Base-by-base conservation (phyloP, 257 asterid species). In the Ballota nigra region DNA sequence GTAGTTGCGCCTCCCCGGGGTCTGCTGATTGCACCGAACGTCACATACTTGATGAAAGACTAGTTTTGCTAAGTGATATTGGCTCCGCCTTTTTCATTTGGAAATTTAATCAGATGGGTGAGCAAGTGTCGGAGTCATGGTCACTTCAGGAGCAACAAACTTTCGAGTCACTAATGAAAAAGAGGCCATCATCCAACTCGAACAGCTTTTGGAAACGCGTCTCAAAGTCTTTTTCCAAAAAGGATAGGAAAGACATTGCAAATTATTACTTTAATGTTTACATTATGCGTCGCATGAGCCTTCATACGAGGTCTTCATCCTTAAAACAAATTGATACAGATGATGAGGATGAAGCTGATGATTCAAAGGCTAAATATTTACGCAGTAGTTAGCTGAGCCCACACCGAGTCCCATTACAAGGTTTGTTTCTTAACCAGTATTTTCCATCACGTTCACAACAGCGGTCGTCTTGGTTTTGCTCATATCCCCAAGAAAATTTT, bases 101-200 rank as follows among this genome's bases (percentile, higher is more conserved):
- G 96, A 92, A 88, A 66, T 82, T 89, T n/a, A 86, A 92, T 52
- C 88, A 85, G 73, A 86, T 84, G 87, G 98, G 98, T 9, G 95
- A 81, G 63, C 92, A 81, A 75, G 79, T 77, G 23, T 76, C 83
- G 5, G 76, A 83, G 63, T 73, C 78, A 13, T 89, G 98, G 98
- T 79, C 92, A 18, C 3, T 12, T 13, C 80, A 84, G 81, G 96
- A 92, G 59, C 83, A 83, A 71, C 63, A 76, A 65, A 75, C 65
- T 40, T 84, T 85, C 18, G 89, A 81, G 75, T 70, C 84, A 12
- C 71, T 88, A n/a, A 76, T 88, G 78, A 85, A 81, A 81, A 67
- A 3, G 71, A 79, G 71, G 40, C 65, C 79, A 16, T 53, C 68
- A 18, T 69, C 82, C 29, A 63, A 76, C 61, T 82, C 80, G 29